A percentile compares a stretch with the other conserved stretches of the same genome.
Evolutionary conservation across 1,284 basidiomycete species (phyloP).

Genomic region (Ceratobasidium sp.): DNA sequence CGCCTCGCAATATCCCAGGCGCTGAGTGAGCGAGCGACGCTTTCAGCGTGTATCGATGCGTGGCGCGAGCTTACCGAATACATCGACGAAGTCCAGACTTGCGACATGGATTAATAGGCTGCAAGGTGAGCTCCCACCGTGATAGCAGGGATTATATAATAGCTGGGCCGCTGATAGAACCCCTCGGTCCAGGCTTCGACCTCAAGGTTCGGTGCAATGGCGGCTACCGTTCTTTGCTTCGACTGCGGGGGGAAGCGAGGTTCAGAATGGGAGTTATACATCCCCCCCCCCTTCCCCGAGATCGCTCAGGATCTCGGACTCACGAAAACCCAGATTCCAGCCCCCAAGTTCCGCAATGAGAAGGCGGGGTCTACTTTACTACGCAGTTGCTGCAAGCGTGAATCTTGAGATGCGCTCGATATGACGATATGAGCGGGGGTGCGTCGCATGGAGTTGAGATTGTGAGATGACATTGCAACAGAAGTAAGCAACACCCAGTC

Average conservation of each 20-base stretch:
- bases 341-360: slow-evolving; percentile 9
- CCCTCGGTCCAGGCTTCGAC: slow-evolving; percentile 29
- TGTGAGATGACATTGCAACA: background rate
- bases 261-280: background rate
- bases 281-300: background rate
- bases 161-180: slow-evolving; percentile 11
- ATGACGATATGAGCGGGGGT: background rate
- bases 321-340: slow-evolving; percentile 14
- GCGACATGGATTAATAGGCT: background rate
- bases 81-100: slow-evolving; percentile 6
- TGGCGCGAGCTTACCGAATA: slow-evolving; percentile 11
- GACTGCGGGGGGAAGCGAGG: slow-evolving; percentile 10
- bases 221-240: background rate
- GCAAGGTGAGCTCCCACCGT: slow-evolving; percentile 39
- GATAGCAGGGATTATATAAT: slow-evolving; percentile 11
- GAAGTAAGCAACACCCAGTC: background rate
- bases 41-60: slow-evolving; percentile 26
- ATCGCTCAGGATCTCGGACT: slow-evolving; percentile 31
- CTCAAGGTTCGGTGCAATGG: background rate
- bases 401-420: background rate
- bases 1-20: slow-evolving; percentile 47
- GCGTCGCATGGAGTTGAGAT: background rate
- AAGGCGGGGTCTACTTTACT: background rate
- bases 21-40: slow-evolving; percentile 45
- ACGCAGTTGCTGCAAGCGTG: slow-evolving; percentile 3